Evolutionary conservation across 345 rosid species (phyloP), one percentile per base, ranked within the genome.

Genomic region (Ceriops zippeliana): DNA sequence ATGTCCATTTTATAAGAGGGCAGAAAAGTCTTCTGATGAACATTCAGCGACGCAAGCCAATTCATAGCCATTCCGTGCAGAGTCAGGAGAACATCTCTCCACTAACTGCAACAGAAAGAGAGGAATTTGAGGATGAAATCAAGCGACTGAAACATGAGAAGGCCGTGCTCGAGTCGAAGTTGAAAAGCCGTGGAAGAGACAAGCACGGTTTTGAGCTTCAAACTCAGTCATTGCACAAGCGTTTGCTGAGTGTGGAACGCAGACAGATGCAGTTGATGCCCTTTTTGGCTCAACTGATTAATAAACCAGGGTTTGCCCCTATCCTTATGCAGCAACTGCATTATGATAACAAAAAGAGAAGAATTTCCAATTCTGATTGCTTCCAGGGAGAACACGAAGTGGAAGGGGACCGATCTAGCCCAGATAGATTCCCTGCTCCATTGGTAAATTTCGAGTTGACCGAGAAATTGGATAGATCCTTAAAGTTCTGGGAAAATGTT

Each of bases 1-100:
- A 88, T 58, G 90, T 84, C 63, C 88, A 80, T 54, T 88, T 86
- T 54, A 59, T 86, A 28, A 73, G 87, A 77, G 87, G 87, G 20
- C 75, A 80, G 71, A 84, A 66, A 53, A 81, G 84, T 68, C 84
- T 88, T 52, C 73, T 88, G 17, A 81, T 66, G 63, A 88, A 83
- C 38, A 86, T 87, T 26, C 70, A 72, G 62, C 75, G 92, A n/a
- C 79, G 89, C 24, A 87, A 87, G 76, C 89, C 89, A 22, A 70
- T 87, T 61, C 88, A 87, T 57, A 84, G 89, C 76, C 89, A 85
- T 81, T 81, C 87, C 1, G 9, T 60, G 21, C 85, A 78, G 61
- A 68, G 74, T 24, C 82, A 70, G 47, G 68, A 15, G 20, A 65
- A 63, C 49, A 47, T 13, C n/a, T 27, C 77, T 27, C 75, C 82